Evolutionary conservation across 257 asterid species (phyloP).

Genomic region (Solanum pinnatisectum): DNA sequence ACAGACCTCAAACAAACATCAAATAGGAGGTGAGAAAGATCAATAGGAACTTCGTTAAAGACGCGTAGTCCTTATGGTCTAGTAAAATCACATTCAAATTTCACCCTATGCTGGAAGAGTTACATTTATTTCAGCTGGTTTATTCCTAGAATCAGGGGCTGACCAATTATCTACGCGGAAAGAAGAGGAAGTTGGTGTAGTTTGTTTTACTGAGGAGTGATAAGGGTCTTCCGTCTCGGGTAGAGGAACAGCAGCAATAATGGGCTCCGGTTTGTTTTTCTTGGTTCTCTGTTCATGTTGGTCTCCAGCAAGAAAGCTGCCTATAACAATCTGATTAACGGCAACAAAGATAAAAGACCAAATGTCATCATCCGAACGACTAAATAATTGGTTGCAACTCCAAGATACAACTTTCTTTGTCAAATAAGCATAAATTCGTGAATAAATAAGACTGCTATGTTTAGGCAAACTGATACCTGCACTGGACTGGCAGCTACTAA

Average conservation of each 20-base stretch:
- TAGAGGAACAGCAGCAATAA: conserved; percentile 39
- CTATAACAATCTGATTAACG: conserved; percentile 59
- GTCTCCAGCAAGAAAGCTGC: conserved; percentile 78
- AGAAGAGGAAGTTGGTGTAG: conserved; percentile 21
- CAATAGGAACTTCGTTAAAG: not conserved
- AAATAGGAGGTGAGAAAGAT: not conserved
- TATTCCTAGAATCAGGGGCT: conserved; percentile 35
- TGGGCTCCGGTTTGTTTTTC: conserved; percentile 44
- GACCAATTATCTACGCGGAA: conserved; percentile 78
- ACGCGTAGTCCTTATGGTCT: not conserved
- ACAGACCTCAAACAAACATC: conserved; percentile 23
- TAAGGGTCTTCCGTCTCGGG: conserved; percentile 43
- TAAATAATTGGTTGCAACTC: not conserved
- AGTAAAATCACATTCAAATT: not conserved
- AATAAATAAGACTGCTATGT: not conserved
- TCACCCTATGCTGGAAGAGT: conserved; percentile 31
- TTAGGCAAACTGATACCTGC: conserved; percentile 37
- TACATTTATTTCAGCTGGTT: conserved; percentile 55
- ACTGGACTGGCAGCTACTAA: conserved; percentile 88
- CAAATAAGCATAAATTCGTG: not conserved
- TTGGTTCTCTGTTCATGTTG: conserved; percentile 63
- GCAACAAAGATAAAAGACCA: not conserved
- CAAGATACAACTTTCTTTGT: not conserved
- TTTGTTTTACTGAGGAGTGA: conserved; percentile 3
- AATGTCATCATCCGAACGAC: not conserved